phyloP scores from a whole-genome alignment of 768 basidiomycete genomes.

The Saitozyma sp. region DNA sequence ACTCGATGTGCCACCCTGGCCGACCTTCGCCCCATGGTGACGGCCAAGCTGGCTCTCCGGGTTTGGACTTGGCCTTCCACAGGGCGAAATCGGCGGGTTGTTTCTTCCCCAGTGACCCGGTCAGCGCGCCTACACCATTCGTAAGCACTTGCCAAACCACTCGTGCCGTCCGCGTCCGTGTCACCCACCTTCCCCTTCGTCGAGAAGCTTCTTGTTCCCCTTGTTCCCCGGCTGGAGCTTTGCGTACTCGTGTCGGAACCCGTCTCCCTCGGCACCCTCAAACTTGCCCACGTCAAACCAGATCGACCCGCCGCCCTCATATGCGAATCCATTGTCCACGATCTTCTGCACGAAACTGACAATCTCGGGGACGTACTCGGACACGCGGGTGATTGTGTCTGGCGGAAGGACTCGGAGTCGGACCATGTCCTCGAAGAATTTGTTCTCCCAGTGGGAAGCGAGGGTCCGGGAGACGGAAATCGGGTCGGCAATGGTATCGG shows the following conservation, averaged over 20 bases:
- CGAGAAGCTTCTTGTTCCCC: conserved; percentile 82
- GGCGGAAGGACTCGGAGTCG: conserved; percentile 83
- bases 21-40: conserved; percentile 95
- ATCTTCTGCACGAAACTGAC: conserved; percentile 83
- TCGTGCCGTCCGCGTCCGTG: too few relatives aligned
- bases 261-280: conserved; percentile 63
- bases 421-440: conserved; percentile 89
- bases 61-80: conserved; percentile 89
- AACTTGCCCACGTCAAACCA: conserved; percentile 88
- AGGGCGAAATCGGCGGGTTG: conserved; percentile 92
- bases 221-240: conserved; percentile 96
- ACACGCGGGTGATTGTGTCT: conserved; percentile 88
- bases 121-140: conserved; percentile 59
- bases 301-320: conserved; percentile 74
- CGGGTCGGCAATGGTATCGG: conserved; percentile 79
- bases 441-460: conserved; percentile 81
- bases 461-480: conserved; percentile 72
- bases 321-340: conserved; percentile 80
- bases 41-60: conserved; percentile 94
- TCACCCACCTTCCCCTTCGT: conserved; percentile 81
- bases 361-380: conserved; percentile 95
- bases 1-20: conserved; percentile 99
- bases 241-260: conserved; percentile 74
- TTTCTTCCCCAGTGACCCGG: conserved; percentile 64
- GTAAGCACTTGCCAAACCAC: too few relatives aligned